Evolutionary conservation across 768 basidiomycete genomes (phyloP).

Genomic region (Tricholomella constricta): DNA sequence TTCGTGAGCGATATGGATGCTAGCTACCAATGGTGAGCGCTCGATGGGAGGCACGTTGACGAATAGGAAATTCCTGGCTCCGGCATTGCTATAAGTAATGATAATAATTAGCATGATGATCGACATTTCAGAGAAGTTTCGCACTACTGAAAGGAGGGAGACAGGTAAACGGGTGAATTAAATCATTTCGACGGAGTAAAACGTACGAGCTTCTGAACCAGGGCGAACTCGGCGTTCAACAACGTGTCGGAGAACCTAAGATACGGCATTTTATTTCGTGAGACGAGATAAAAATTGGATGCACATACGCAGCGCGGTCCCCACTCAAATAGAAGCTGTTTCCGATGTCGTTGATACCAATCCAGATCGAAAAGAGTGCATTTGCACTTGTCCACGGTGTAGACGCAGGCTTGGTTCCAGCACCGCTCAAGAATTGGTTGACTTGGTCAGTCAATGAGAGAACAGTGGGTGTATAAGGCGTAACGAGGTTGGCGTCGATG

Average conservation of each 20-base stretch:
- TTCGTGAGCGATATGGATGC: not conserved
- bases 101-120: slow-evolving; percentile 1
- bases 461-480: slow-evolving; percentile 52
- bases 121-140: slow-evolving; percentile 3
- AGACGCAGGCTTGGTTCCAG: slow-evolving; percentile 47
- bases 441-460: slow-evolving; percentile 63
- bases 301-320: slow-evolving; percentile 51
- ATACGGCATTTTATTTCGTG: not conserved
- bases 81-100: slow-evolving; percentile 38
- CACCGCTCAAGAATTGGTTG: slow-evolving; percentile 52
- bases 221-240: slow-evolving; percentile 50
- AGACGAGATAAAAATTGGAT: not conserved
- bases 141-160: slow-evolving; percentile 29
- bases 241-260: slow-evolving; percentile 50
- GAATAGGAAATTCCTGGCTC: slow-evolving; percentile 60
- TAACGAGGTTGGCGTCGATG: slow-evolving; percentile 58
- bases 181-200: too few relatives aligned
- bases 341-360: slow-evolving; percentile 73
- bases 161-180: too few relatives aligned
- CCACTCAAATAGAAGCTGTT: slow-evolving; percentile 52
- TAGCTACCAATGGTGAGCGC: slow-evolving; percentile 41
- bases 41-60: slow-evolving; percentile 45
- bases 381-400: slow-evolving; percentile 60
- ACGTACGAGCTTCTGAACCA: slow-evolving; percentile 50
- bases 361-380: slow-evolving; percentile 66